A percentile compares a stretch with the other conserved stretches of the same genome.
phyloP scores from a whole-genome alignment of 2,329 filamentous ascomycete genomes.

The Albifimbria verrucaria region DNA sequence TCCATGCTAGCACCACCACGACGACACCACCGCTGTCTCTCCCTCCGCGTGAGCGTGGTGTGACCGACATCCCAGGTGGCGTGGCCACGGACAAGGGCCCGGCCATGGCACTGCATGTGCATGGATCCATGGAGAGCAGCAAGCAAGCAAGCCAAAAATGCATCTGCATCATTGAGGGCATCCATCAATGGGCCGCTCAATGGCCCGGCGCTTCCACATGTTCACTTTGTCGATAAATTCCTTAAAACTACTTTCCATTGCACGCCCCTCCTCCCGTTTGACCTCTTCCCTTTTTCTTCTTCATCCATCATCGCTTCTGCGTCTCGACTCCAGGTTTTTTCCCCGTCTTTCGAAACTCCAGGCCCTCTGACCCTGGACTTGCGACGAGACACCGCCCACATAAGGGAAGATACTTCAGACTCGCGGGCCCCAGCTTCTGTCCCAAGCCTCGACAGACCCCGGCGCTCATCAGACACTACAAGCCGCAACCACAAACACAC shows the following conservation, averaged over 20 bases:
- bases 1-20: too few relatives aligned
- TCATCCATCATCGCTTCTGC: not conserved
- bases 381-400: too few relatives aligned
- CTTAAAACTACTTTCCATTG: not conserved
- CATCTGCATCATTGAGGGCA: not conserved
- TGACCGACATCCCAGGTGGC: too few relatives aligned
- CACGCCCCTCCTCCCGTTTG: not conserved
- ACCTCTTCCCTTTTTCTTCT: not conserved
- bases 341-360: too few relatives aligned
- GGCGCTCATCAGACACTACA: not conserved
- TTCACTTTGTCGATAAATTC: not conserved
- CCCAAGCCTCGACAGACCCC: not conserved
- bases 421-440: not conserved
- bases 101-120: too few relatives aligned
- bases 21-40: too few relatives aligned
- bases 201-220: not conserved
- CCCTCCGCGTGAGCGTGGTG: too few relatives aligned
- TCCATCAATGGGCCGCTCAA: not conserved
- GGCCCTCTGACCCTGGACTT: too few relatives aligned
- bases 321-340: not conserved
- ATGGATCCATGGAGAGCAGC: too few relatives aligned
- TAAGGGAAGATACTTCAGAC: too few relatives aligned
- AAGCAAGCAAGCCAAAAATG: too few relatives aligned
- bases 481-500: not conserved
- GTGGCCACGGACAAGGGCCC: too few relatives aligned